Evolutionary conservation across 345 rosid species (phyloP), one percentile per base, ranked within the genome.

Genomic region (Syzygium oleosum): DNA sequence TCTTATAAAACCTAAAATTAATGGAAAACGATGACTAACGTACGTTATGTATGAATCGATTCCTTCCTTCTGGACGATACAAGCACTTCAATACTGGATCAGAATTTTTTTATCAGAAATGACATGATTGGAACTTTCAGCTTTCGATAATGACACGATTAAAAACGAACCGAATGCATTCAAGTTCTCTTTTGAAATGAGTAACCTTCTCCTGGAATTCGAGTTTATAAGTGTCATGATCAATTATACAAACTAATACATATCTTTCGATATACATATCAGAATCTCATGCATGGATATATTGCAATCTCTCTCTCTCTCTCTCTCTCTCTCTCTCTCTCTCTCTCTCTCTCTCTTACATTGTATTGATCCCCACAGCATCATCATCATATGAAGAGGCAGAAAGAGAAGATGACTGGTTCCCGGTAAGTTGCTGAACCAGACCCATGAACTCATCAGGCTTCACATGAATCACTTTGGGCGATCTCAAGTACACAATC

Each of bases 401-500:
- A 49, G 89, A 31, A 51, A 73, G 79, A 73, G 38, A 12, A 31
- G 84, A 34, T 7, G 52, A 34, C n/a, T 88, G 88, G 58, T 92
- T 92, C 14, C 95, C 94, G 0, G 94, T 94, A 12, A 93, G 94
- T 25, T 91, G 91, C 78, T 93, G 95, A 43, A 92, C 95, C 2
- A 89, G 87, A 46, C 89, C 90, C 93, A 55, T 94, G 88, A 94
- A 94, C 38, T 94, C 92, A 49, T 89, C 92, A 3, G 93, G 92
- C 25, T 85, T 83, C 6, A 89, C 93, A 52, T 91, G 93, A 41
- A 92, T 90, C 77, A 92, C 84, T 90, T 92, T 92, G 2, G 95
- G 95, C 63, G 93, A 91, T n/a, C 79, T 90, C 84, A 92, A 54
- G 87, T 91, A 89, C 25, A 93, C 88, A 22, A 92, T 86, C 3